These are phyloP conservation scores for Gracilaria domingensis DNA, from an alignment of 23 red algal species.

Conservation along the genomic window DNA sequence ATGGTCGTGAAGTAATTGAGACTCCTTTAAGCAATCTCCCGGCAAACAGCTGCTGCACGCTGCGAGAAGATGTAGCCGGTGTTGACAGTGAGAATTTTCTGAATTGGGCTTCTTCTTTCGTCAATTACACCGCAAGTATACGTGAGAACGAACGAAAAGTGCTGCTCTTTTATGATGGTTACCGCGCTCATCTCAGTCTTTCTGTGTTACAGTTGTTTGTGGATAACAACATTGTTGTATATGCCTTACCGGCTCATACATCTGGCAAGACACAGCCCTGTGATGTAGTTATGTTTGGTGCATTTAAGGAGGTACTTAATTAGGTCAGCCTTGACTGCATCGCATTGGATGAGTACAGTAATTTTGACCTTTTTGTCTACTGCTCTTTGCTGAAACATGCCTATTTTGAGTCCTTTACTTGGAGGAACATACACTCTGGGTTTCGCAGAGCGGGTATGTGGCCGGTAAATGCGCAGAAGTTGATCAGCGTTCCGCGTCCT, in stretches of 20 bases:
- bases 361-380: background rate
- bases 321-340: background rate
- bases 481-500: background rate
- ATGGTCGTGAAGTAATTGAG: background rate
- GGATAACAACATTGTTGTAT: background rate
- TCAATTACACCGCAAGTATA: background rate
- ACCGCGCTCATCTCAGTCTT: background rate
- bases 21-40: background rate
- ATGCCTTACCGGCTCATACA: background rate
- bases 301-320: background rate
- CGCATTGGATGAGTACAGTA: background rate
- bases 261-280: background rate
- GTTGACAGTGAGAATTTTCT: slow-evolving; percentile 10
- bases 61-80: background rate
- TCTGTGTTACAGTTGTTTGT: background rate
- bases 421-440: background rate
- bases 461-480: background rate
- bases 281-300: background rate
- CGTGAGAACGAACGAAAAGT: too few relatives aligned
- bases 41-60: background rate
- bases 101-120: background rate
- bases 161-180: slow-evolving; percentile 17
- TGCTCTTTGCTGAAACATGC: background rate
- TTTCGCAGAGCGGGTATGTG: slow-evolving; percentile 22
- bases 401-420: background rate